Base-by-base conservation (phyloP, 2,329 filamentous ascomycete species). In the Sclerotinia minor region DNA sequence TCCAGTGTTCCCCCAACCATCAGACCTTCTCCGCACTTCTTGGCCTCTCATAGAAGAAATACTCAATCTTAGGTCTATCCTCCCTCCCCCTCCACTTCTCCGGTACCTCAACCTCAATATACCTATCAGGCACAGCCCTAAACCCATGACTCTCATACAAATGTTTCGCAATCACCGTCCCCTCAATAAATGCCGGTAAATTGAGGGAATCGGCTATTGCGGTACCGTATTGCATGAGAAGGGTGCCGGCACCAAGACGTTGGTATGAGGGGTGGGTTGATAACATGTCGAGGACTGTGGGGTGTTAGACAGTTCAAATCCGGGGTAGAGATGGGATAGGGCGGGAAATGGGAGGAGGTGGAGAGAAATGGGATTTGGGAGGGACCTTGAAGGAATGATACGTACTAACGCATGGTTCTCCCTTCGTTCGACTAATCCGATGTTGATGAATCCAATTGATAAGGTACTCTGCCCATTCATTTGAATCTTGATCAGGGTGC, bases 211-310 rank as follows among this genome's bases (percentile, higher is more conserved):
- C 70, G 38, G 71, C 78, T n/a, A 78, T 73, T 9, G 75, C 67
- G 1, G 76, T 76, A 8, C 80, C 79, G 77, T 78, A 81, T 29
- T 75, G 71, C 41, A 80, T 74, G 38, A 81, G 72, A 47, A 79
- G 72, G 45, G 73, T 75, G 1, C 79, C 79, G 1, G 77, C 73
- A 4, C 79, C 79, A 45, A 77, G 76, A 3, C 75, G 73, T 55
- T 80, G 77, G 54, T 76, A 77, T 1, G 75, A 73, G 1, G 79
- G 79, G 44, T 76, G 71, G 2, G 77, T 79, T 67, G 77, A 75
- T 54, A 78, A 70, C 5, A 77, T 76, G 29, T 78, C 73, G 2
- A 79, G 74, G 35, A 77, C 78, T 50, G 11, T 5, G n/a, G 11
- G 11, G n/a, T 41, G 21, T 63, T 67, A 64, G 54, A 5, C 29